phyloP scores from a whole-genome alignment of 352 stramenopile species.

The Achlya hypogyna region DNA sequence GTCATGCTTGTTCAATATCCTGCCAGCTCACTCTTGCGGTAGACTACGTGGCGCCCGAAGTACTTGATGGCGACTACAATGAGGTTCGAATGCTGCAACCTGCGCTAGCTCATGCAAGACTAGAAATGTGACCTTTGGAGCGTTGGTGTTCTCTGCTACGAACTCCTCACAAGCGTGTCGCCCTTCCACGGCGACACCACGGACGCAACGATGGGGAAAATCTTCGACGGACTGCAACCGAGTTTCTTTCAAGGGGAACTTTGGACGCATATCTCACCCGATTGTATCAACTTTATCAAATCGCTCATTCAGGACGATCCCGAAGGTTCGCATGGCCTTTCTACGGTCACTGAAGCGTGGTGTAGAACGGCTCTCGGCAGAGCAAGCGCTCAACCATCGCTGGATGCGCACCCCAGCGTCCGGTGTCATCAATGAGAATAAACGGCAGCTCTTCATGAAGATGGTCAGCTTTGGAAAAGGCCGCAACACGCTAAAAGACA shows the following conservation, averaged over 20 bases:
- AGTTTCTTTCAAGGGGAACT: constrained; percentile 50
- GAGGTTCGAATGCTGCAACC: constrained; percentile 25
- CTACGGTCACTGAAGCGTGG: not conserved
- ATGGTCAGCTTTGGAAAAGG: constrained; percentile 70
- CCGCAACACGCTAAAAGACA: constrained; percentile 63
- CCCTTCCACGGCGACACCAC: constrained; percentile 60
- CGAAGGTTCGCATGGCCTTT: constrained; percentile 20
- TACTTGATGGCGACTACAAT: constrained; percentile 74
- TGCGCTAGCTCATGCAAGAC: not conserved
- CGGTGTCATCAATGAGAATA: constrained; percentile 41
- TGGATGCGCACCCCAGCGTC: constrained; percentile 31
- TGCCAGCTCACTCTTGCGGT: constrained; percentile 1
- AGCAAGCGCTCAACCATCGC: constrained; percentile 58
- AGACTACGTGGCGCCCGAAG: constrained; percentile 73
- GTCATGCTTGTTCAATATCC: not conserved
- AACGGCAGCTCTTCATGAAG: constrained; percentile 58
- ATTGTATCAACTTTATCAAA: constrained; percentile 69
- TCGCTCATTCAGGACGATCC: constrained; percentile 69
- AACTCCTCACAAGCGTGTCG: constrained; percentile 54
- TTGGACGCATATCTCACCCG: constrained; percentile 55
- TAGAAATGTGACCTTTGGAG: constrained; percentile 74
- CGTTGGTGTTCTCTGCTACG: constrained; percentile 69
- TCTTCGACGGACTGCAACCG: constrained; percentile 56
- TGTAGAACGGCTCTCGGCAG: constrained; percentile 38
- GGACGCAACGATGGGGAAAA: constrained; percentile 76